Evolutionary conservation across 176 grass and related monocot genomes (phyloP).

Genomic region (Triticum urartu): DNA sequence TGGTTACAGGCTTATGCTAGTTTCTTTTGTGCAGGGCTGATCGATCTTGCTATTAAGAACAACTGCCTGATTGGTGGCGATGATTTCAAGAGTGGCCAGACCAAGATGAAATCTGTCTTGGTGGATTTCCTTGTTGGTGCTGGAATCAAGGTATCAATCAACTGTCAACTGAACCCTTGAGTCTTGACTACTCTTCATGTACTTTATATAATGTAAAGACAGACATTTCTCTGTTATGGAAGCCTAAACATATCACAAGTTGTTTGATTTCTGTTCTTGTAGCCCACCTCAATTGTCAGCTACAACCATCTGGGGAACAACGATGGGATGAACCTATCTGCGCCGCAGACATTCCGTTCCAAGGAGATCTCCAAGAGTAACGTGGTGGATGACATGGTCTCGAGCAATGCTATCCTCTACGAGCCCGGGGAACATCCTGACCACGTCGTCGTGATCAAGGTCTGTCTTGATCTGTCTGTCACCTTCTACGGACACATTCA

Average conservation of each 20-base stretch:
- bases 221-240: background rate
- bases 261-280: slow-evolving; percentile 7
- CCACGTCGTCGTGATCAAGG: slow-evolving; percentile 97
- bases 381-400: slow-evolving; percentile 98
- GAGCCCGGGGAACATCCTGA: slow-evolving; percentile 94
- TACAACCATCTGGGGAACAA: slow-evolving; percentile 99
- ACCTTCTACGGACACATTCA: background rate
- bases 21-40: slow-evolving; percentile 64
- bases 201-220: background rate
- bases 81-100: slow-evolving; percentile 99
- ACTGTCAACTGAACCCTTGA: background rate
- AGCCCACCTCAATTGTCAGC: slow-evolving; percentile 98
- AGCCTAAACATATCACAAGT: background rate
- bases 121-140: slow-evolving; percentile 98
- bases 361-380: slow-evolving; percentile 99
- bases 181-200: background rate
- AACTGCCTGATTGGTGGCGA: slow-evolving; percentile 92
- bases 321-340: slow-evolving; percentile 92
- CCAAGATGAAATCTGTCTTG: slow-evolving; percentile 97
- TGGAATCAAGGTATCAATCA: slow-evolving; percentile 77
- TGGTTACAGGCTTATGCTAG: background rate
- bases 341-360: slow-evolving; percentile 92
- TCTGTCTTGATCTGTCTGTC: slow-evolving; percentile 12
- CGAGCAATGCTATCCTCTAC: slow-evolving; percentile 89
- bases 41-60: slow-evolving; percentile 87